A percentile compares a stretch with the other conserved stretches of the same genome.
These are phyloP conservation scores for Sporobolomyces pararoseus DNA, from an alignment of 768 basidiomycete genomes.

Conservation along the genomic window DNA sequence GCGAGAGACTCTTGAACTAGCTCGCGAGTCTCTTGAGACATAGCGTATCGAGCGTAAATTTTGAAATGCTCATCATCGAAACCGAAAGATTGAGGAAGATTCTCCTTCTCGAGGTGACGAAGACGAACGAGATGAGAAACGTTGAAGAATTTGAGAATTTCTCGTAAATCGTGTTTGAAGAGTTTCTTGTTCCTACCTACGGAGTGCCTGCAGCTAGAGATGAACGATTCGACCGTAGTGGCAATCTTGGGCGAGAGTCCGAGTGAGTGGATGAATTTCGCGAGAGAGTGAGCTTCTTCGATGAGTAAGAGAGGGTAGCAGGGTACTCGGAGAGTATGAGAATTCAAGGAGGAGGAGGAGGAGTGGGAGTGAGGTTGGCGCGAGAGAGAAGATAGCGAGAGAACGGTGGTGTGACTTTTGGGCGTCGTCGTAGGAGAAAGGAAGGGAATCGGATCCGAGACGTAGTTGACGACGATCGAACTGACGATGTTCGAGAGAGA, in stretches of 20 bases:
- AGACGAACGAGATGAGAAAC: background rate
- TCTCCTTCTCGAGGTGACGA: background rate
- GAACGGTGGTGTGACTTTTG: background rate
- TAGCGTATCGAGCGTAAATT: background rate
- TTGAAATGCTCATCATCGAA: background rate
- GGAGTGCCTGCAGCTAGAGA: too few species aligned
- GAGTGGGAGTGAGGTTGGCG: background rate
- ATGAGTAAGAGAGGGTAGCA: slow-evolving; percentile 1
- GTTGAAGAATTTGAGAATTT: background rate
- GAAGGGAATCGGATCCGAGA: background rate
- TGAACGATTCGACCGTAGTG: too few species aligned
- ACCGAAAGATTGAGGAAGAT: background rate
- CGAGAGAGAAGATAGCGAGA: background rate
- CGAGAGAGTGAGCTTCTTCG: background rate
- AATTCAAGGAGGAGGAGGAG: background rate
- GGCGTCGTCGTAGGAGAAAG: background rate
- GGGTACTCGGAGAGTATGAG: background rate
- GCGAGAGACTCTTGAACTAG: background rate
- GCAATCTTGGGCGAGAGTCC: too few species aligned
- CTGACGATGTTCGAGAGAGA: too few species aligned
- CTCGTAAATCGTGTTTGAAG: background rate
- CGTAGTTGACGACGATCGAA: slow-evolving; percentile 3
- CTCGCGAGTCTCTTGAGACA: background rate
- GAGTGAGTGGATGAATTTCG: background rate
- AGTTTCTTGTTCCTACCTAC: too few species aligned